phyloP scores from a whole-genome alignment of 148 eudicot species.

The Beta vulgaris region DNA sequence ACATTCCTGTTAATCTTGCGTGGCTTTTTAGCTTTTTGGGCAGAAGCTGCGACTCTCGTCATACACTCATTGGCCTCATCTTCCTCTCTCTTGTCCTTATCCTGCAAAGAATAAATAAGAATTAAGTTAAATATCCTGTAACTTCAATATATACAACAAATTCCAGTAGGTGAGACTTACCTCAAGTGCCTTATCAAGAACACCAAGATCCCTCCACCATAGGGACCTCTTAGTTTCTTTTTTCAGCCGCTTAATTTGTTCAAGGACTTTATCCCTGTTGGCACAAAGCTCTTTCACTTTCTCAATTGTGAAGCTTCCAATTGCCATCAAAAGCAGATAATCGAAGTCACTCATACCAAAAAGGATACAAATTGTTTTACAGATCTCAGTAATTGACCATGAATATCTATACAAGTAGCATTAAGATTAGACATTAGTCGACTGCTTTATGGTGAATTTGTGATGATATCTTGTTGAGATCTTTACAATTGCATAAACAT shows the following conservation, averaged over 20 bases:
- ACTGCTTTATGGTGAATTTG: no score
- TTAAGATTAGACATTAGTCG: no score
- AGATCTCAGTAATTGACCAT: no score
- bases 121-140: not conserved
- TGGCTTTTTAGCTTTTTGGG: constrained; percentile 36
- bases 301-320: constrained; percentile 71
- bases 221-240: constrained; percentile 47
- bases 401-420: no score
- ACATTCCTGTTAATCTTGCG: constrained; percentile 49
- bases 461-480: no score
- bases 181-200: constrained; percentile 56
- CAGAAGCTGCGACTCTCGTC: constrained; percentile 31
- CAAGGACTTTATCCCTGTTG: constrained; percentile 51
- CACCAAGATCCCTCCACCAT: constrained; percentile 81
- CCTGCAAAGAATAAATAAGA: constrained; percentile 39
- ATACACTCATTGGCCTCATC: constrained; percentile 26
- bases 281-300: constrained; percentile 60
- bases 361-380: no score
- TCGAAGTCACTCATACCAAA: constrained; percentile 74
- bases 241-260: constrained; percentile 55
- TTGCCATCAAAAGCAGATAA: constrained; percentile 73
- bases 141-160: not conserved
- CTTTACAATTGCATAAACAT: no score
- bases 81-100: constrained; percentile 50
- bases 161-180: constrained; percentile 30